These are phyloP conservation scores for Bonnemaisonia californica DNA, from an alignment of 31 red algal species.

Conservation along the genomic window DNA sequence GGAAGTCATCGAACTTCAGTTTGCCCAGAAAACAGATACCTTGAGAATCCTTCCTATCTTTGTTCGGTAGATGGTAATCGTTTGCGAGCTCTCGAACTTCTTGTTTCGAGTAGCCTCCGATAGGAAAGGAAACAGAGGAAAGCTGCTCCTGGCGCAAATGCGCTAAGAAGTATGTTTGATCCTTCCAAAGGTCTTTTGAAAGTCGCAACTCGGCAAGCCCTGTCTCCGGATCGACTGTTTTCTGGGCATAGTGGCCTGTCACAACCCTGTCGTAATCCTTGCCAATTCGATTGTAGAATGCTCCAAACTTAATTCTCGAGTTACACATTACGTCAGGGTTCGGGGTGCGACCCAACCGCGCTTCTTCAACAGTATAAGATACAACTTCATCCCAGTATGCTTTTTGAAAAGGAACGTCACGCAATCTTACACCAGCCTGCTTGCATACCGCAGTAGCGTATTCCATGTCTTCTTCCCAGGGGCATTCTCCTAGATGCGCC, in stretches of 20 bases:
- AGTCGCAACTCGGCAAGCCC: conserved; percentile 33
- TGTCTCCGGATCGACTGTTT: conserved; percentile 15
- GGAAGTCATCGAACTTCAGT: conserved; percentile 90
- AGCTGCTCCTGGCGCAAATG: conserved; percentile 82
- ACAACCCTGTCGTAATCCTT: conserved; percentile 52
- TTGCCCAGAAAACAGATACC: conserved; percentile 99
- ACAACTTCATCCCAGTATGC: conserved; percentile 93
- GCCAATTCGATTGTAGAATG: conserved; percentile 80
- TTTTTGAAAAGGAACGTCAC: conserved; percentile 68
- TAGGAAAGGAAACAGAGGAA: conserved; percentile 79
- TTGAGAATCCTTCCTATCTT: conserved; percentile 82
- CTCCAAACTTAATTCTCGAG: conserved; percentile 93
- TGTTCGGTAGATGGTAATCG: conserved; percentile 76
- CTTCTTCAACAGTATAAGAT: conserved; percentile 78
- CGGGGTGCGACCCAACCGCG: conserved; percentile 86
- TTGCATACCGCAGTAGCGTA: conserved; percentile 78
- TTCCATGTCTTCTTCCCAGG: conserved; percentile 90
- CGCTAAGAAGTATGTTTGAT: conserved; percentile 96
- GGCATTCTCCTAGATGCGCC: conserved; percentile 79
- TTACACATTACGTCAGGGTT: conserved; percentile 99
- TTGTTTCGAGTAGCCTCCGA: conserved; percentile 71
- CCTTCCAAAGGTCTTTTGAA: conserved; percentile 78
- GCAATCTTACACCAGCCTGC: conserved; percentile 67
- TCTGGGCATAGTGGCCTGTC: conserved; percentile 83
- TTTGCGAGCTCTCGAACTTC: conserved; percentile 77